A percentile compares a stretch with the other conserved stretches of the same genome.
Conservation (phyloP, 257 asterid species). For the Hygrophila difformis region DNA sequence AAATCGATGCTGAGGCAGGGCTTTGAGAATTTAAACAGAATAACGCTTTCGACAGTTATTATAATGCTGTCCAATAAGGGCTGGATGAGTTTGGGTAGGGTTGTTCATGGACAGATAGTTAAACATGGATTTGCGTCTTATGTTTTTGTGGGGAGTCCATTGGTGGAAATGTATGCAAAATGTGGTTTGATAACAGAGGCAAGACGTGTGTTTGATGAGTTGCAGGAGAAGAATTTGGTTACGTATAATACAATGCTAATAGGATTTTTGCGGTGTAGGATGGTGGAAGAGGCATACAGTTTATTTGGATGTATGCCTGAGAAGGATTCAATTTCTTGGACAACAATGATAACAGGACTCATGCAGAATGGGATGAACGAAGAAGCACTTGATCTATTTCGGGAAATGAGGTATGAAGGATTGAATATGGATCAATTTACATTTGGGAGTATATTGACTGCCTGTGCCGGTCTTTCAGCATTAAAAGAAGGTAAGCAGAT, state of each 20-base stretch:
- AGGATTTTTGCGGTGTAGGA: conserved; percentile 52
- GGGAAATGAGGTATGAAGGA: conserved; percentile 54
- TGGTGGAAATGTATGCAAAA: conserved; percentile 85
- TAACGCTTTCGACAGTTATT: conserved; percentile 58
- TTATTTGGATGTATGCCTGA: conserved; percentile 56
- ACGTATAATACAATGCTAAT: conserved; percentile 50
- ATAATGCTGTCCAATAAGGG: conserved; percentile 52
- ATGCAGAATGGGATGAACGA: conserved; percentile 46
- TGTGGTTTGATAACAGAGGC: conserved; percentile 52
- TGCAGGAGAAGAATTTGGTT: conserved; percentile 47
- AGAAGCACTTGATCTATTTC: conserved; percentile 46
- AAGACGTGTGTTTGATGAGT: conserved; percentile 41
- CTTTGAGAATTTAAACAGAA: conserved; percentile 48
- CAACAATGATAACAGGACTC: conserved; percentile 74
- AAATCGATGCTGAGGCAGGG: conserved; percentile 59
- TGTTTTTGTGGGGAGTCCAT: conserved; percentile 74
- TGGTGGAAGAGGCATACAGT: conserved; percentile 32
- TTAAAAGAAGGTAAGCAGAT: conserved; percentile 66
- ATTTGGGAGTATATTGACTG: conserved; percentile 74
- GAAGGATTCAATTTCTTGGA: conserved; percentile 84
- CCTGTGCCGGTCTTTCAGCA: conserved; percentile 70
- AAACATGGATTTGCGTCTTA: conserved; percentile 63
- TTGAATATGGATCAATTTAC: conserved; percentile 70
- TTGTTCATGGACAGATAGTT: conserved; percentile 68
- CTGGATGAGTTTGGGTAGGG: conserved; percentile 58